Evolutionary conservation across 345 rosid species (phyloP), one percentile per base, ranked within the genome.

Genomic region (Arabis alpina): DNA sequence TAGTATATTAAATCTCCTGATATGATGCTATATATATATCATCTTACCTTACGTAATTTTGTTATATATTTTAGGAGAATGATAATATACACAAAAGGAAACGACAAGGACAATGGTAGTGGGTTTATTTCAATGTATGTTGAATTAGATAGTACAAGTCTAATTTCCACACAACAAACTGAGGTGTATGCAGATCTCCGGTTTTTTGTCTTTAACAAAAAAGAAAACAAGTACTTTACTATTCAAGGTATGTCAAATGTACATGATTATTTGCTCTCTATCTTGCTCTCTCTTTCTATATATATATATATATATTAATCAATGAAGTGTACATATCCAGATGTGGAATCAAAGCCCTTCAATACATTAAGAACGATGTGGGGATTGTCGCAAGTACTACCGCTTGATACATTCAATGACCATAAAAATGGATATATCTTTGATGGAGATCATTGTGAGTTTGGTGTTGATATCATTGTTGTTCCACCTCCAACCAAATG

Each of bases 121-220:
- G 66, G 66, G 1, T 63, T 47, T 47, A 63, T 64, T 9, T 66
- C 71, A 66, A 53, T 66, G 61, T 66, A 66, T 42, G 61, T 54
- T 14, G 71, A 54, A 54, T 27, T 66, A 30, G 72, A 67, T 32
- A 54, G 1, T 4, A 30, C 23, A 11, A 54, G 54, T 6, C 54
- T 54, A 0, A 4, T 4, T 0, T 19, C 64, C 3, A 13, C 45
- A 3, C 0, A 10, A 8, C 4, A 8, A 34, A 0, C 7, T 13
- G 72, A 68, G 37, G 44, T 68, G 16, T 45, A 16, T 44, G 64
- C 72, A 5, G 55, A 68, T 44, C 2, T 68, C 15, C 25, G 37
- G 0, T 68, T 68, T 34, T 44, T 44, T 1, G 2, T 68, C 14
- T 68, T 30, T 9, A 68, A 44, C 14, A 68, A 43, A 13, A 68